Percentiles rank a stretch among this genome's conserved stretches.
phyloP scores from a whole-genome alignment of 1,284 basidiomycete genomes.

The Chiua sp. region DNA sequence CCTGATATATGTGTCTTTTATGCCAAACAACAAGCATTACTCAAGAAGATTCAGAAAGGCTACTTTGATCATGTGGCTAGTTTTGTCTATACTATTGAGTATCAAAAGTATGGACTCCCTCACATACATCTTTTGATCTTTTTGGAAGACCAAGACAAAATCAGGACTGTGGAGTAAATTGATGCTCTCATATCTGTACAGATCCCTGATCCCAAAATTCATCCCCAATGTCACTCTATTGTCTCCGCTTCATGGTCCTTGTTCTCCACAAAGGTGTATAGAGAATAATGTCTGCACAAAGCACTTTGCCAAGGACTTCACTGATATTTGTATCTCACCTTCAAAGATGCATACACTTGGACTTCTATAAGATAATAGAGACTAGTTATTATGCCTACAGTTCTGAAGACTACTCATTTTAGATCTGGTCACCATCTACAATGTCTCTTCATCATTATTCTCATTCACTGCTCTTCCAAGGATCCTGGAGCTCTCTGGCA shows the following conservation, averaged over 20 bases:
- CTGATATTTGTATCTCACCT: constrained; percentile 21
- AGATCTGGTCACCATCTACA: constrained; percentile 33
- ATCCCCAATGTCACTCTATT: constrained; percentile 3
- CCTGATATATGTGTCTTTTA: constrained; percentile 55
- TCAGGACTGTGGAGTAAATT: background rate
- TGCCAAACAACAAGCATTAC: constrained; percentile 43
- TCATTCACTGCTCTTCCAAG: constrained; percentile 33
- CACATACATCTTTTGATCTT: constrained; percentile 41
- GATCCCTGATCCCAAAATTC: background rate
- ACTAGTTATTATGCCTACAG: constrained; percentile 42
- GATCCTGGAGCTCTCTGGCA: constrained; percentile 13
- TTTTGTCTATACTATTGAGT: constrained; percentile 20
- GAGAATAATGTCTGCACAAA: constrained; percentile 12
- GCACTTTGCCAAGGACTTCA: constrained; percentile 5
- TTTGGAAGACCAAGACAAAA: constrained; percentile 7
- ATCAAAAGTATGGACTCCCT: constrained; percentile 16
- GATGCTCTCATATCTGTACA: constrained; percentile 16
- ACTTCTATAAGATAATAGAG: constrained; percentile 42
- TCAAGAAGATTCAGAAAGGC: constrained; percentile 29
- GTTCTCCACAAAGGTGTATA: constrained; percentile 10
- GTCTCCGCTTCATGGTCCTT: constrained; percentile 14
- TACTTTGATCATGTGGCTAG: constrained; percentile 13
- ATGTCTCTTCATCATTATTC: constrained; percentile 40
- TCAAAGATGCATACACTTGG: constrained; percentile 37
- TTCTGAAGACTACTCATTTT: constrained; percentile 34